Percentiles rank a stretch among this genome's conserved stretches.
Evolutionary conservation across 495 filamentous ascomycete genomes (phyloP).

Genomic region (Penicillium fimorum): DNA sequence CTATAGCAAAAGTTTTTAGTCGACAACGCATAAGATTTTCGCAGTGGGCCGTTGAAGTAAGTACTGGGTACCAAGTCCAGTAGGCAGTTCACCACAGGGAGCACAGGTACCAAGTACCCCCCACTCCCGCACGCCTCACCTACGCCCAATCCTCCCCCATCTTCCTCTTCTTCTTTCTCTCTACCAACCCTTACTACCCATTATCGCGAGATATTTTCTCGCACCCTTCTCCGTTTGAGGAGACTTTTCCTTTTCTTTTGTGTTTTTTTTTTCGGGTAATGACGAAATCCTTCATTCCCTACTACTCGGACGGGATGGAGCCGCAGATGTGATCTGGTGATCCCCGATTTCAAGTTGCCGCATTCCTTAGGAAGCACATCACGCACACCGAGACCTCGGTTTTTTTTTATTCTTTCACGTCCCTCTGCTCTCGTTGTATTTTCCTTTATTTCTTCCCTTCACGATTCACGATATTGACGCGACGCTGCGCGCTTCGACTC

Average conservation of each 20-base stretch:
- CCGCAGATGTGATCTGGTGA: constrained; percentile 35
- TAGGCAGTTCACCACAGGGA: not conserved
- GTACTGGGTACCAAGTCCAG: constrained; percentile 16
- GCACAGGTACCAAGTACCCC: constrained; percentile 18
- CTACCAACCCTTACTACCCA: constrained; percentile 15
- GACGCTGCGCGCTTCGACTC: constrained; percentile 26
- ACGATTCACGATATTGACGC: constrained; percentile 42
- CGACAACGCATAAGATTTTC: constrained; percentile 20
- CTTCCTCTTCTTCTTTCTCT: constrained; percentile 16
- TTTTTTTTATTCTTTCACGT: constrained; percentile 21
- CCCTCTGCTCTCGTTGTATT: constrained; percentile 35
- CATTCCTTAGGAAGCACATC: constrained; percentile 27
- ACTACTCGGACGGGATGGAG: constrained; percentile 25
- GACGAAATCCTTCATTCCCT: constrained; percentile 21
- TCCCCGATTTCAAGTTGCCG: constrained; percentile 26
- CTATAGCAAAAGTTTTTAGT: constrained; percentile 10
- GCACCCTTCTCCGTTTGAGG: constrained; percentile 13
- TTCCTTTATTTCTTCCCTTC: constrained; percentile 22
- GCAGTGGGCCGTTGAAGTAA: constrained; percentile 14
- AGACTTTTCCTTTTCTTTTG: constrained; percentile 26
- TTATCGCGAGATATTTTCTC: constrained; percentile 18
- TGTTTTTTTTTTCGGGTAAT: constrained; percentile 25
- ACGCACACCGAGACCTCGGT: constrained; percentile 15
- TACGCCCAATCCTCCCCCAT: constrained; percentile 22
- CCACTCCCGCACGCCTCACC: constrained; percentile 16